Conservation (phyloP, 2,329 filamentous ascomycete species). For the Aspergillus latus region DNA sequence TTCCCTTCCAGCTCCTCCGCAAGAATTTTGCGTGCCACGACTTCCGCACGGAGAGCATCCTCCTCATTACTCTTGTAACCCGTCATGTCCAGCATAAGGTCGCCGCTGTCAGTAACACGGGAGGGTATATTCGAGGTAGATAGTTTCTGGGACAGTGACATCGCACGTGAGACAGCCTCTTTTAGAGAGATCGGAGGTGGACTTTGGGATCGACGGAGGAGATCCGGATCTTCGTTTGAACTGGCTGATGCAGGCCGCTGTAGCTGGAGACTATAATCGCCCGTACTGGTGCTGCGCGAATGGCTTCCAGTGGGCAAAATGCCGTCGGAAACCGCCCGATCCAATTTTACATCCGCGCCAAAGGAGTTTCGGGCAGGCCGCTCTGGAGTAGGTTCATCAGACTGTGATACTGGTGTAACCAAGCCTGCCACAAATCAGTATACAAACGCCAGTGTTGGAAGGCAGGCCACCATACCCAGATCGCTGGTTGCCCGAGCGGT, state of each 20-base stretch:
- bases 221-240: conserved; percentile 18
- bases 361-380: conserved; percentile 30
- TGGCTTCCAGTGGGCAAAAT: conserved; percentile 47
- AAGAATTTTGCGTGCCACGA: conserved; percentile 88
- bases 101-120: conserved; percentile 85
- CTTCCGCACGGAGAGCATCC: conserved; percentile 84
- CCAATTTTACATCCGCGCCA: conserved; percentile 41
- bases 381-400: conserved; percentile 32
- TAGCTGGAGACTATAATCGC: conserved; percentile 13
- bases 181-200: conserved; percentile 69
- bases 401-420: conserved; percentile 43
- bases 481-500: conserved; percentile 47
- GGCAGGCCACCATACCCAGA: conserved; percentile 34
- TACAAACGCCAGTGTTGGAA: not conserved
- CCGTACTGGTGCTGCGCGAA: conserved; percentile 20
- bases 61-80: conserved; percentile 94
- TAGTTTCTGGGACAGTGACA: conserved; percentile 80
- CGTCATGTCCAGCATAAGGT: conserved; percentile 97
- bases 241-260: conserved; percentile 10
- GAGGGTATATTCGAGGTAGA: conserved; percentile 89
- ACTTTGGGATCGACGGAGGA: conserved; percentile 62
- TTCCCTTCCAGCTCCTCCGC: conserved; percentile 91
- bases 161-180: conserved; percentile 80
- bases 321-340: conserved; percentile 57
- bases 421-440: conserved; percentile 31